Conservation (phyloP, 2,329 filamentous ascomycete genomes). For the Helotiales sp. region DNA sequence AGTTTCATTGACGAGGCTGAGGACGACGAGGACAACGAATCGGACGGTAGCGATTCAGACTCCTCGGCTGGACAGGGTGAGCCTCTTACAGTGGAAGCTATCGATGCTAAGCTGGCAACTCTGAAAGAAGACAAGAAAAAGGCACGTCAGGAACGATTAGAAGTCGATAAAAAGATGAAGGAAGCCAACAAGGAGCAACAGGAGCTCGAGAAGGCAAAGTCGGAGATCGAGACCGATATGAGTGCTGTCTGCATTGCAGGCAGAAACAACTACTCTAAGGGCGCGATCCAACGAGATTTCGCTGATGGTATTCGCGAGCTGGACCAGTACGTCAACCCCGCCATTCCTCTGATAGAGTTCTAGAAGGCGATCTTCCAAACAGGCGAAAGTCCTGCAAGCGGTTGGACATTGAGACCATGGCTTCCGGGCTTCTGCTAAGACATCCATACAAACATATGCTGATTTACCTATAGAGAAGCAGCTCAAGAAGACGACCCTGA, state of each 20-base stretch:
- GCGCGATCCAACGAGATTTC: constrained; percentile 58
- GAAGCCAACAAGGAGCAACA: constrained; percentile 40
- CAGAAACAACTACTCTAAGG: constrained; percentile 56
- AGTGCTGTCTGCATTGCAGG: constrained; percentile 49
- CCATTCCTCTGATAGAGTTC: no score
- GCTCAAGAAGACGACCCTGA: constrained; percentile 52
- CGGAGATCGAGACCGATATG: constrained; percentile 37
- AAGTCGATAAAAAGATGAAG: constrained; percentile 38
- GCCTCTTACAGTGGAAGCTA: constrained; percentile 41
- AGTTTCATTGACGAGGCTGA: constrained; percentile 33
- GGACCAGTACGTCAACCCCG: no score
- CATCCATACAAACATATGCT: no score
- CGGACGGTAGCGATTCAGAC: constrained; percentile 7
- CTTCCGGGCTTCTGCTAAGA: no score
- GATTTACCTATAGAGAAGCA: no score
- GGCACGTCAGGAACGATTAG: constrained; percentile 34
- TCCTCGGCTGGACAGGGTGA: constrained; percentile 22
- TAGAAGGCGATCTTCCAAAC: no score
- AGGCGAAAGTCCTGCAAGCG: no score
- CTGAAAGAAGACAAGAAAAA: constrained; percentile 44
- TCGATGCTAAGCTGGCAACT: constrained; percentile 44
- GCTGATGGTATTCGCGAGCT: constrained; percentile 59
- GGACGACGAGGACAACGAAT: constrained; percentile 21
- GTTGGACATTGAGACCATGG: no score
- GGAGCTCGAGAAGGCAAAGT: constrained; percentile 28